These are phyloP conservation scores for Telopea speciosissima DNA, from an alignment of 177 flowering plant genomes.

Conservation along the genomic window DNA sequence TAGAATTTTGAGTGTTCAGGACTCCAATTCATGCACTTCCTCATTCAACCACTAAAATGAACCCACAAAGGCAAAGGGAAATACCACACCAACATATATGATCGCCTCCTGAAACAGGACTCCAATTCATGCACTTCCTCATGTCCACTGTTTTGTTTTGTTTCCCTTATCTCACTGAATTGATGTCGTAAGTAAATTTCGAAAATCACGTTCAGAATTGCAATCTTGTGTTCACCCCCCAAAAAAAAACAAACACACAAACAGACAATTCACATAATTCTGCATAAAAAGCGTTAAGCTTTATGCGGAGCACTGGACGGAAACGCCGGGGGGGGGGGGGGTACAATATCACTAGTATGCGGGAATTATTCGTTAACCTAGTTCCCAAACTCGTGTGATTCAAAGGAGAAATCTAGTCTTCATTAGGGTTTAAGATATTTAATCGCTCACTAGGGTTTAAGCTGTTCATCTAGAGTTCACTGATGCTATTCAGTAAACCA, in stretches of 20 bases:
- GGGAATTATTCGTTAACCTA: neutral
- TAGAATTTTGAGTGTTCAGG: neutral
- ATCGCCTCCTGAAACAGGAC: neutral
- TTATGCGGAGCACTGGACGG: neutral
- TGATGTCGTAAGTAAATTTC: too few species aligned
- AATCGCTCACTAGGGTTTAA: too few species aligned
- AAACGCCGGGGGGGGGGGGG: too few species aligned
- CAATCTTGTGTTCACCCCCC: too few species aligned
- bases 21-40: neutral
- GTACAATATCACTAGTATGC: neutral
- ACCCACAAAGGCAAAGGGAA: neutral
- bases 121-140: too few species aligned
- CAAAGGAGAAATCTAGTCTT: neutral
- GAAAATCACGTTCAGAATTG: too few species aligned
- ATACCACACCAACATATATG: neutral
- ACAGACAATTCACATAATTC: too few species aligned
- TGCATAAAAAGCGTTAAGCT: neutral
- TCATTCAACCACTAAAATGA: neutral
- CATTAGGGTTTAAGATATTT: neutral
- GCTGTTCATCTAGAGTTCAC: neutral
- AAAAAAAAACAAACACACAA: too few species aligned
- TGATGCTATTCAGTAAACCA: neutral
- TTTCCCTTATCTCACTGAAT: too few species aligned
- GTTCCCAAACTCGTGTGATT: neutral
- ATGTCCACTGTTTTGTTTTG: neutral